Conservation (phyloP, 75 land plant genomes). For the Pinus tabuliformis region DNA sequence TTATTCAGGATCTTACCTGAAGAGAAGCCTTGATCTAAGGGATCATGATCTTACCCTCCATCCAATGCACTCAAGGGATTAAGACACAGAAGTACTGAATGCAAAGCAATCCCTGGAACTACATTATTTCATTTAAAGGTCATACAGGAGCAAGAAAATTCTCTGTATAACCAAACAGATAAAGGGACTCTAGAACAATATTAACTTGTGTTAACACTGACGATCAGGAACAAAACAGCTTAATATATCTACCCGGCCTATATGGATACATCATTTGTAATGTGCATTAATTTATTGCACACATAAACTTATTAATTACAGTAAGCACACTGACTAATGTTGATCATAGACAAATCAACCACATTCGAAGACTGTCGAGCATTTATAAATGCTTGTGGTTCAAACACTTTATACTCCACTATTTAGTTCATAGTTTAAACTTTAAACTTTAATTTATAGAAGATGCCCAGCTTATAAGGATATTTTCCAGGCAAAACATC, state of each 20-base stretch:
- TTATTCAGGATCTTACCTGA: background rate
- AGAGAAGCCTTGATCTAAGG: background rate
- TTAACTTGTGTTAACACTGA: background rate
- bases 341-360: background rate
- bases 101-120: background rate
- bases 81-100: background rate
- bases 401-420: background rate
- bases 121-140: background rate
- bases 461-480: too few species aligned
- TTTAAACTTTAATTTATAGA: background rate
- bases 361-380: background rate
- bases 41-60: background rate
- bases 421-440: background rate
- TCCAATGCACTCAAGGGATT: background rate
- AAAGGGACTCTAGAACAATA: background rate
- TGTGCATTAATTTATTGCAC: background rate
- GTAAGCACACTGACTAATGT: background rate
- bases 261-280: background rate
- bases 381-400: background rate
- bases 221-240: background rate
- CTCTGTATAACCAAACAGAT: background rate
- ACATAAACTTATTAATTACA: background rate
- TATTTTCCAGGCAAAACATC: background rate
- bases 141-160: background rate
- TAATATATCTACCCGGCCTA: background rate